Percentiles rank a stretch among this genome's conserved stretches.
Conservation (phyloP, 2,329 filamentous ascomycete genomes). For the Alternaria sp. region DNA sequence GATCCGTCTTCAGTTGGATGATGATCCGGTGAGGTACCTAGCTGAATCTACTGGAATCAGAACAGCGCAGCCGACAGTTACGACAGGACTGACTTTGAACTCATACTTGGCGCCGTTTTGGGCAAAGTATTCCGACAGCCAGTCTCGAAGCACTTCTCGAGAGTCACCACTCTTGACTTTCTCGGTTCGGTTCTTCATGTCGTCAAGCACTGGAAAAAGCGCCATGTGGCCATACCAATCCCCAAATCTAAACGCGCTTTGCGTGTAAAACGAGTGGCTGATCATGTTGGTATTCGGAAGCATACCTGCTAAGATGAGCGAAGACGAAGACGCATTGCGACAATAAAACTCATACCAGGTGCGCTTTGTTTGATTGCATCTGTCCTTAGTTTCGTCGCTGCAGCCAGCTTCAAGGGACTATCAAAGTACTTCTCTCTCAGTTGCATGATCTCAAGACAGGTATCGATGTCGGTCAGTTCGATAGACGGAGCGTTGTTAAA, state of each 20-base stretch:
- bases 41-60: slow-evolving; percentile 34
- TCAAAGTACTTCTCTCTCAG: slow-evolving; percentile 42
- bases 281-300: slow-evolving; percentile 50
- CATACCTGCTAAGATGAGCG: slow-evolving; percentile 6
- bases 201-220: slow-evolving; percentile 35
- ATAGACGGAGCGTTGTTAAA: slow-evolving; percentile 48
- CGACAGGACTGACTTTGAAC: slow-evolving; percentile 25
- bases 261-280: slow-evolving; percentile 41
- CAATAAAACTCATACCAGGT: slow-evolving; percentile 30
- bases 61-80: not conserved
- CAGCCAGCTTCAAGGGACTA: not conserved
- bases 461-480: slow-evolving; percentile 44
- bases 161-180: slow-evolving; percentile 34
- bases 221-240: slow-evolving; percentile 42
- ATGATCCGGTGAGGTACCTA: slow-evolving; percentile 38
- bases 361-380: slow-evolving; percentile 41
- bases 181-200: slow-evolving; percentile 26
- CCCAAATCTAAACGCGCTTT: slow-evolving; percentile 44
- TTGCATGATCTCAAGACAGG: slow-evolving; percentile 44
- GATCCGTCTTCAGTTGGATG: slow-evolving; percentile 44
- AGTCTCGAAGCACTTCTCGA: slow-evolving; percentile 35
- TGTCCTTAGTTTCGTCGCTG: slow-evolving; percentile 24
- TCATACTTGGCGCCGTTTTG: slow-evolving; percentile 39
- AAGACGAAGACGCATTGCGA: not conserved
- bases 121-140: slow-evolving; percentile 36